phyloP scores from a whole-genome alignment of 805 yeast genomes.

The Ogataea degrootiae region DNA sequence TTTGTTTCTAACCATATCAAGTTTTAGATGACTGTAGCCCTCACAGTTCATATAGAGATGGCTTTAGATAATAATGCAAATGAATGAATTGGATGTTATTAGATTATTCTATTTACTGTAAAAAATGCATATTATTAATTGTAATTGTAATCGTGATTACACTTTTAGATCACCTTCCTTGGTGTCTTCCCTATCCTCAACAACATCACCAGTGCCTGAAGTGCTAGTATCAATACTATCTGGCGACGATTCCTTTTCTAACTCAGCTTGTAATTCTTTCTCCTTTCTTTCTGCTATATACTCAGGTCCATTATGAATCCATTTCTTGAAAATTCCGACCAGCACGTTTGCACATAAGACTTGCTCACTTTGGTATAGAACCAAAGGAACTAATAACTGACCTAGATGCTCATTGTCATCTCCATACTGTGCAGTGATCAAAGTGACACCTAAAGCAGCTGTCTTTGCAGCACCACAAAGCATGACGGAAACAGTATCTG shows the following conservation, averaged over 20 bases:
- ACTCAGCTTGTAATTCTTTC: not conserved
- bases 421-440: conserved; percentile 65
- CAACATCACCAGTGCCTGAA: not conserved
- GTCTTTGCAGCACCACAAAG: conserved; percentile 92
- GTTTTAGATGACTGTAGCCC: not conserved
- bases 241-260: not conserved
- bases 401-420: conserved; percentile 57
- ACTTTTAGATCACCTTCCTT: too few species aligned
- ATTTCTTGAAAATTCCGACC: conserved; percentile 59
- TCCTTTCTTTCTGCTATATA: conserved; percentile 4
- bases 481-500: conserved; percentile 75
- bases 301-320: conserved; percentile 46
- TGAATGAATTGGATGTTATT: not conserved
- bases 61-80: not conserved
- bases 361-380: conserved; percentile 83
- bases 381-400: conserved; percentile 71
- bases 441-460: conserved; percentile 85
- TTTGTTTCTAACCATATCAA: not conserved
- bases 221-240: not conserved
- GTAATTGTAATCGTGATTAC: too few species aligned
- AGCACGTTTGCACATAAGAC: conserved; percentile 75
- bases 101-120: not conserved
- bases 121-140: too few species aligned
- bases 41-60: not conserved
- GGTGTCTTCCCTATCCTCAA: not conserved